These are phyloP conservation scores for Lonicera japonica DNA, from an alignment of 129 eudicot species.

Conservation along the genomic window DNA sequence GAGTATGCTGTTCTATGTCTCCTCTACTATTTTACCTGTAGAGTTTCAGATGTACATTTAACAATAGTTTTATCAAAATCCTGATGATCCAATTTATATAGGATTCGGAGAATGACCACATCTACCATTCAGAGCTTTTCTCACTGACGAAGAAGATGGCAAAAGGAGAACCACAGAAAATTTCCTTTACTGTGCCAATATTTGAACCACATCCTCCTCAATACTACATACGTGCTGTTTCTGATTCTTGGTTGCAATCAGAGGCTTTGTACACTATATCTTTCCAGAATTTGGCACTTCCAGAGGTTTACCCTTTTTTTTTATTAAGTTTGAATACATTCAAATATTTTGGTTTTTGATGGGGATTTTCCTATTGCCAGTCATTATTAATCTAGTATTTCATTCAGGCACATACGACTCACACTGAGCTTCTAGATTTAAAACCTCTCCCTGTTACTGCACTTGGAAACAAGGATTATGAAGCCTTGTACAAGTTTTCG, in stretches of 20 bases:
- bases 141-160: constrained; percentile 79
- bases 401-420: constrained; percentile 78
- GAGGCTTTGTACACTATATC: constrained; percentile 90
- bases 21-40: neutral
- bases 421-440: constrained; percentile 91
- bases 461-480: constrained; percentile 76
- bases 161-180: constrained; percentile 88
- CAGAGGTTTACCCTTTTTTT: constrained; percentile 55
- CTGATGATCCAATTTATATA: constrained; percentile 23
- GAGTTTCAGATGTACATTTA: neutral
- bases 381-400: constrained; percentile 11
- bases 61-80: neutral
- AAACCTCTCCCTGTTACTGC: constrained; percentile 99
- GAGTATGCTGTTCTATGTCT: neutral
- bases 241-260: constrained; percentile 92
- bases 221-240: constrained; percentile 90
- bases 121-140: constrained; percentile 94
- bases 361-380: neutral
- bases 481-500: constrained; percentile 77
- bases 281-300: constrained; percentile 78
- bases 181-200: constrained; percentile 91
- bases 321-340: neutral
- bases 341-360: neutral
- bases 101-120: constrained; percentile 99
- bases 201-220: constrained; percentile 99